Evolutionary conservation across 805 yeast genomes (phyloP), one percentile per base, ranked within the genome.

Genomic region (Metschnikowia amazonensis): DNA sequence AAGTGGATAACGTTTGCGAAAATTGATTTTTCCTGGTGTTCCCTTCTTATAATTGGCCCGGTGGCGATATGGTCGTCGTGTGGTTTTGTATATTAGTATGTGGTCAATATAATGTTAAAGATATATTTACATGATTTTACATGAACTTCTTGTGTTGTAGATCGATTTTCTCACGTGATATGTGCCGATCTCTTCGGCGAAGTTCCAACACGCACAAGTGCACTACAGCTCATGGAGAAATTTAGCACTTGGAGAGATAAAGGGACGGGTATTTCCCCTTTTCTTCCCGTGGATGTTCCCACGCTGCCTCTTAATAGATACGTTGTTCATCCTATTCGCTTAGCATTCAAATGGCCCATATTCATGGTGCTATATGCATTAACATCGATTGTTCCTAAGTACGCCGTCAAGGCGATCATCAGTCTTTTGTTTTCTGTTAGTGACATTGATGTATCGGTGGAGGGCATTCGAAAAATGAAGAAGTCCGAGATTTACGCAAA

Each of bases 211-310:
- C 42, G 42, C 32, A 28, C 32, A 17, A n/a, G 7, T 11, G 32
- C 20, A 36, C n/a, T 9, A 13, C 16, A 14, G 16, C 9, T n/a
- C 28, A 56, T 56, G 59, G 59, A 56, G 42, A 56, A 56, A 65
- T 89, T 80, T 66, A 81, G 94, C 21, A 76, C 77, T 49, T 89
- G 86, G 83, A 76, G 96, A 64, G 97, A 89, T 60, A 86, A 82
- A 50, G 94, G 92, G 4, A 89, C 97, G 1, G 97, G 97, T n/a
- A 86, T 89, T 29, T 83, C 95, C 0, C 97, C 97, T 2, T 89
- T 88, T 54, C 70, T 85, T 67, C 95, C 95, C 1, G 53, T 61
- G 0, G 54, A 66, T n/a, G 48, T 60, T 34, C 60, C 73, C 3
- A 43, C 48, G 25, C 30, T 48, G 11, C 20, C 49, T 2, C 3